Base-by-base conservation (phyloP, 164 flowering plant species). In the Vitis cinerea region DNA sequence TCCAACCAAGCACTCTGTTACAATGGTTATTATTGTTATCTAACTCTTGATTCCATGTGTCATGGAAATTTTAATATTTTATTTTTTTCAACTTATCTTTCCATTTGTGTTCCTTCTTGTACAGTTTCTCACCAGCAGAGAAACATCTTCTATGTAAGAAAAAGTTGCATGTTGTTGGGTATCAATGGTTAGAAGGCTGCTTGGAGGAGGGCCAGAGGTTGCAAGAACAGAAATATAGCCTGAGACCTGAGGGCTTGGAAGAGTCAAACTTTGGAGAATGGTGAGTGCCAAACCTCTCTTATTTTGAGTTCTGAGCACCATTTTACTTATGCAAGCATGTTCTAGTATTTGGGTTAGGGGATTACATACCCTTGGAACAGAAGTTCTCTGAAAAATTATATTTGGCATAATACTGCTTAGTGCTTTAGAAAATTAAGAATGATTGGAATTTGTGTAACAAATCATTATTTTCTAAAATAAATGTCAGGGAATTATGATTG, bases 181-280 rank as follows among this genome's bases (percentile, higher is more conserved):
- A 82, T 52, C 87, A 87, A 61, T 93, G 99, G 99, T 75, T 96
- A 69, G 97, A 90, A 63, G 92, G 90, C 61, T 87, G 85, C 70
- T 69, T 88, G 73, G 79, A 79, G 61, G 71, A 70, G 66, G 80
- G 75, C 52, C 74, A 72, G 60, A 90, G 79, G 70, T 64, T 93
- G 86, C 76, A 71, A 31, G 97, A 90, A 75, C 82, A 78, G 15
- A 7, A 66, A 47, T 92, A 92, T 73, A 85, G 77, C 75, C 64
- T 92, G 82, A 88, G 77, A 75, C 85, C 85, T 16, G 50, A 37
- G 61, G 62, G 56, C 29, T 61, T 78, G 37, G 86, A 80, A 67
- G 79, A 76, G 17, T 67, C 71, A 16, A 37, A 44, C 48, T 62
- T 51, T 67, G 77, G 48, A 57, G 79, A 77, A 44, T 72, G 85